Evolutionary conservation across 2,329 filamentous ascomycete genomes (phyloP).

Genomic region (Seiridium cupressi): DNA sequence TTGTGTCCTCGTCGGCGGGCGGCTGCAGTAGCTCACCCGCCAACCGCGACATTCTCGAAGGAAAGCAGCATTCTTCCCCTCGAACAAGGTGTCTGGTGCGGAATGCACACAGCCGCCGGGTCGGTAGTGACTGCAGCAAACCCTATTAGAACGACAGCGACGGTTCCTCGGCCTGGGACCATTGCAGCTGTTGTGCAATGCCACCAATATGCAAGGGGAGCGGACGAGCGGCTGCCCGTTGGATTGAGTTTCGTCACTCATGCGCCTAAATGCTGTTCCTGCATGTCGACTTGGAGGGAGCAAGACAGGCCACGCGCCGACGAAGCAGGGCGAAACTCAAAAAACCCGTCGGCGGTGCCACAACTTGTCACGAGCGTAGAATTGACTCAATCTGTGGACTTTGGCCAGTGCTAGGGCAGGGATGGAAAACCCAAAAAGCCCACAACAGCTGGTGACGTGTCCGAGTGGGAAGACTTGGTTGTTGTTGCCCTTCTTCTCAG

Average conservation of each 20-base stretch:
- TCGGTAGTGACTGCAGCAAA: conserved; percentile 7
- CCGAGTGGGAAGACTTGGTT: not conserved
- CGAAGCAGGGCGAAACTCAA: too few species aligned
- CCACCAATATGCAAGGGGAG: not conserved
- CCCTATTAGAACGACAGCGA: conserved; percentile 7
- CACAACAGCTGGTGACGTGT: conserved; percentile 6
- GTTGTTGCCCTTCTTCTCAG: not conserved
- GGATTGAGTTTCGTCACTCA: not conserved
- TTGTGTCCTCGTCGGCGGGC: not conserved
- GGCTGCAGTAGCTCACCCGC: not conserved
- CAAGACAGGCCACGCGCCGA: too few species aligned
- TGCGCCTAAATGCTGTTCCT: too few species aligned
- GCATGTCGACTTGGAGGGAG: too few species aligned
- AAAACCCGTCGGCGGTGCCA: too few species aligned
- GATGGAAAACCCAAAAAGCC: not conserved
- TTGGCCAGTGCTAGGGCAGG: too few species aligned
- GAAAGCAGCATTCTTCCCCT: not conserved
- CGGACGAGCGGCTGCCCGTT: not conserved
- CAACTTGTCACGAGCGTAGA: too few species aligned
- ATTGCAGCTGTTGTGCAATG: not conserved
- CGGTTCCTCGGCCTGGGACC: not conserved
- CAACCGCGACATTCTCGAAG: not conserved
- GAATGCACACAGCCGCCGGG: conserved; percentile 1
- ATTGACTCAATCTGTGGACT: too few species aligned
- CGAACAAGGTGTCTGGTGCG: not conserved